Percentiles rank a stretch among this genome's conserved stretches.
These are phyloP conservation scores for Trichoderma brevicompactum DNA, from an alignment of 2,329 filamentous ascomycete species.

Conservation along the genomic window DNA sequence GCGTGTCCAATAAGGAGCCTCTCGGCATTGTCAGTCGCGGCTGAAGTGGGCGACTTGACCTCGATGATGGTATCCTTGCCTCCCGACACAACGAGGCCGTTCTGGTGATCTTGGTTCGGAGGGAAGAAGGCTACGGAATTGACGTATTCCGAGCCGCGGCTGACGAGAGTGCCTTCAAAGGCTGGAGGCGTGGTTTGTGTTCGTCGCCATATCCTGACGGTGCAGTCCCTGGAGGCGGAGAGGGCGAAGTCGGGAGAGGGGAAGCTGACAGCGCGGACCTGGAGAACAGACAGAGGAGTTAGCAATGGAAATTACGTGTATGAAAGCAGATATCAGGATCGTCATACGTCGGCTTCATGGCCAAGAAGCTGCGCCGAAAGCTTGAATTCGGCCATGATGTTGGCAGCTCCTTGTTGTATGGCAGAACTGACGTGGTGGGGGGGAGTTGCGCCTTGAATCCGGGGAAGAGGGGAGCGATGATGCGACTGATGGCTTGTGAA, in stretches of 20 bases:
- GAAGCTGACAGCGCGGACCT: constrained; percentile 89
- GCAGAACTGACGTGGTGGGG: constrained; percentile 1
- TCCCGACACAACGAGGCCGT: constrained; percentile 84
- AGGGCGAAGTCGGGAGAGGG: constrained; percentile 72
- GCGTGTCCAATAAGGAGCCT: constrained; percentile 84
- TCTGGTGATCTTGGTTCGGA: constrained; percentile 68
- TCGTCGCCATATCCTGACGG: constrained; percentile 83
- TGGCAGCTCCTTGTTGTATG: not conserved
- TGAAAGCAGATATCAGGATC: not conserved
- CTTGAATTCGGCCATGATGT: constrained; percentile 79
- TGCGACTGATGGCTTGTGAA: not conserved
- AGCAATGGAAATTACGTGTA: constrained; percentile 12
- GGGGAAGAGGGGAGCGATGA: constrained; percentile 30
- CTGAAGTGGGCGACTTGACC: constrained; percentile 72
- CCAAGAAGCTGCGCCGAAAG: constrained; percentile 87
- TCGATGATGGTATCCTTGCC: constrained; percentile 94
- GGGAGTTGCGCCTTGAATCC: constrained; percentile 10
- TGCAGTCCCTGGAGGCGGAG: constrained; percentile 89
- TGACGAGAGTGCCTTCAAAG: constrained; percentile 79
- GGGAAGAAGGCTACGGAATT: constrained; percentile 81
- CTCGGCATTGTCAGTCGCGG: constrained; percentile 76
- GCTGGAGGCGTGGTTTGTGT: constrained; percentile 65
- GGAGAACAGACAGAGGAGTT: constrained; percentile 27
- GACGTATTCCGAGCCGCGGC: constrained; percentile 82
- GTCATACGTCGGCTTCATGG: constrained; percentile 88